Evolutionary conservation across 208 protist genomes (phyloP), one percentile per base, ranked within the genome.

Genomic region (Acanthamoeba sp.): DNA sequence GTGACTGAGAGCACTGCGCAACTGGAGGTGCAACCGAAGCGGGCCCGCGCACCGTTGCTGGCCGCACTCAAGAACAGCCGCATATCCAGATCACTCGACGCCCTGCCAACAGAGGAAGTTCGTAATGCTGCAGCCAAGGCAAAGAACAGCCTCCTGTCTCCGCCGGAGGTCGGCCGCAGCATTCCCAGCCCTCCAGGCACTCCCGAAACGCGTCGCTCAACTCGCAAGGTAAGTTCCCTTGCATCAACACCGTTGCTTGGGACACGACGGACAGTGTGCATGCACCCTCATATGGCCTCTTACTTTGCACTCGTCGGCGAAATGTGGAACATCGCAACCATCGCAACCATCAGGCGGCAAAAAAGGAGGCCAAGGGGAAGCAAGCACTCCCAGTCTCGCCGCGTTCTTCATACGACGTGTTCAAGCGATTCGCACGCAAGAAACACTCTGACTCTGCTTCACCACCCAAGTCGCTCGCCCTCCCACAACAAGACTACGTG

Each of bases 381-480:
- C 10, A 1, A 24, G 34, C 22, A 42, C 66, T 27, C 36, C 69
- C 32, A 14, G 36, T 48, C 0, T 45, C 36, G 36, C 69, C 69
- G 29, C 38, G 69, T 36, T 7, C 55, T 22, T n/a, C 29, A 32
- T 78, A 78, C 22, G 36, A 78, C 36, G 36, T 50, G 78, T 87
- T 87, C 45, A 87, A 87, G 78, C 24, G 38, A 6, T 87, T 87
- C 45, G 78, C 20, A 20, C 69, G 78, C 18, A 87, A 38, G 78
- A 87, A 59, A 45, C 45, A 87, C 16, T 3, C 24, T 24, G 40
- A 84, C 12, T 64, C 57, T 4, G 6, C 22, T 22, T 24, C 29
- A 20, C 40, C 73, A 1, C 14, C 73, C 42, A 18, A 38, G 14
- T 59, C 78, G 22, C 71, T 62, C 29, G 29, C 29, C n/a, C 6